Percentiles rank a stretch among this genome's conserved stretches.
Conservation (phyloP, 768 basidiomycete genomes). For the Lanmaoa pseudosensibilis region DNA sequence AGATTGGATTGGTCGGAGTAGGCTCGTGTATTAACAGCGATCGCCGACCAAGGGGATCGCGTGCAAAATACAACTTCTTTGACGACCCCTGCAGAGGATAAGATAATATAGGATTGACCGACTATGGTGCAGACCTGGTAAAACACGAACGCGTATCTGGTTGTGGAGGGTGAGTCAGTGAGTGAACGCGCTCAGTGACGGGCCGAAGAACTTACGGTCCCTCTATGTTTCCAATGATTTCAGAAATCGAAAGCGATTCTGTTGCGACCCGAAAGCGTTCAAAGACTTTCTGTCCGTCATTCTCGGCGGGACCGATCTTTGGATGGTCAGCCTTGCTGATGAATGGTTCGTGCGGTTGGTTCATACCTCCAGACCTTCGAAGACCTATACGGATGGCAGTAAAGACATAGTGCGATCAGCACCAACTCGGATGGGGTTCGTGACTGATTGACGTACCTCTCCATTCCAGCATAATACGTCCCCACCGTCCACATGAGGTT, state of each 20-base stretch:
- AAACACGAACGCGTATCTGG: slow-evolving; percentile 78
- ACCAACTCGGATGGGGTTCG: not conserved
- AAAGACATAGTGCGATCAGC: not conserved
- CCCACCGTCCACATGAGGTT: slow-evolving; percentile 63
- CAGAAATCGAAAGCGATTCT: slow-evolving; percentile 43
- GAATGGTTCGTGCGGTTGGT: not conserved
- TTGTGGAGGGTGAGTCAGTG: not conserved
- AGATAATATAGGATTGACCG: not conserved
- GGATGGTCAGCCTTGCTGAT: slow-evolving; percentile 8
- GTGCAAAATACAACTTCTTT: slow-evolving; percentile 62
- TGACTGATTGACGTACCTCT: slow-evolving; percentile 49
- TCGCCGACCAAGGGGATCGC: slow-evolving; percentile 84
- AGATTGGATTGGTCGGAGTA: slow-evolving; percentile 44
- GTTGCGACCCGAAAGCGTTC: slow-evolving; percentile 25
- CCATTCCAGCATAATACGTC: slow-evolving; percentile 85
- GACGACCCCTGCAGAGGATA: slow-evolving; percentile 39
- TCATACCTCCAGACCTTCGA: slow-evolving; percentile 74
- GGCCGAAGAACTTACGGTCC: slow-evolving; percentile 65
- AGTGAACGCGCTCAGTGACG: not conserved
- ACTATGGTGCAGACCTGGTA: slow-evolving; percentile 56
- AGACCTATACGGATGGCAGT: slow-evolving; percentile 46
- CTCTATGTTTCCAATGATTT: slow-evolving; percentile 62
- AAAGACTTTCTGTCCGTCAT: slow-evolving; percentile 67
- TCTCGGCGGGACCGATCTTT: slow-evolving; percentile 61
- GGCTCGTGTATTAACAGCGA: slow-evolving; percentile 77